phyloP scores from a whole-genome alignment of 495 filamentous ascomycete genomes.

The Neurospora intermedia region DNA sequence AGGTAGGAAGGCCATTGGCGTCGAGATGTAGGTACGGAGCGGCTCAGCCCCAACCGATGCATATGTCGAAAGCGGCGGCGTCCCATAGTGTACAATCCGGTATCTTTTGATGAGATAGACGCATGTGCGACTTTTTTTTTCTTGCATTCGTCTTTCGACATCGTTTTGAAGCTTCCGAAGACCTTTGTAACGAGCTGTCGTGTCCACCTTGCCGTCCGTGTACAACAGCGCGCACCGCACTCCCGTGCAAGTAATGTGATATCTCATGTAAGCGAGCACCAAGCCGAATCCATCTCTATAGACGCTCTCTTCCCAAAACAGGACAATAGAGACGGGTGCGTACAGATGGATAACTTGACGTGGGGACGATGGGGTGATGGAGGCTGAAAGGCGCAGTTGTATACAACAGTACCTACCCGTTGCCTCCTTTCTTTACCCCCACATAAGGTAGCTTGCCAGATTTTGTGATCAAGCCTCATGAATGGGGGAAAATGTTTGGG shows the following conservation, averaged over 20 bases:
- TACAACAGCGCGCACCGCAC: neutral
- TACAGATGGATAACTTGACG: neutral
- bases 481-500: neutral
- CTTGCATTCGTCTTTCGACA: neutral
- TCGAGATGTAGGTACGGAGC: neutral
- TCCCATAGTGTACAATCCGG: neutral
- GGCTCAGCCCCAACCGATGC: neutral
- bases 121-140: neutral
- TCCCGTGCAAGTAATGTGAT: neutral
- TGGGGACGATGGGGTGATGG: neutral
- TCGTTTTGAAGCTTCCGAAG: neutral
- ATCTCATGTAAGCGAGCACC: neutral
- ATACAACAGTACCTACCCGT: neutral
- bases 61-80: neutral
- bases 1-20: neutral
- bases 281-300: neutral
- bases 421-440: neutral
- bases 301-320: neutral
- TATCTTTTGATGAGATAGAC: neutral
- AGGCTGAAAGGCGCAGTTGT: neutral
- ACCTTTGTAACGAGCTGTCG: neutral
- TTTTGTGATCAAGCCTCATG: neutral
- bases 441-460: neutral
- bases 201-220: neutral
- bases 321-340: neutral